Percentiles rank a stretch among this genome's conserved stretches.
phyloP scores from a whole-genome alignment of 345 rosid genomes.

The Eucalyptus regnans region DNA sequence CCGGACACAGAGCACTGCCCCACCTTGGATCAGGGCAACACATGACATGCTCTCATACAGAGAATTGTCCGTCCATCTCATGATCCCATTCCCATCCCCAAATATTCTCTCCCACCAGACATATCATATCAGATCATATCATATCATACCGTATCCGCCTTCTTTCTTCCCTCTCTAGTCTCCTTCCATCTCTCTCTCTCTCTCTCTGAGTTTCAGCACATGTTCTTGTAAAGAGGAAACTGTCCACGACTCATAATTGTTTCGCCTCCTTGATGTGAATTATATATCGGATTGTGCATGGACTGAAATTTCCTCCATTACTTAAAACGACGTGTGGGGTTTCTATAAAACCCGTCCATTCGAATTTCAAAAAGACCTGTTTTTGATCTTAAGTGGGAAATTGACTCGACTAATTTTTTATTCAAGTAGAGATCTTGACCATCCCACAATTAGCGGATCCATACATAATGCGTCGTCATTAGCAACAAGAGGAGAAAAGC shows the following conservation, averaged over 20 bases:
- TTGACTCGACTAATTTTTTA: background rate
- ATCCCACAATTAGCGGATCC: background rate
- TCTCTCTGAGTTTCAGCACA: background rate
- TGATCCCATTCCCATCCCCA: background rate
- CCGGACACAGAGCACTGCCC: background rate
- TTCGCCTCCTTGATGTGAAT: background rate
- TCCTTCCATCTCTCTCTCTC: background rate
- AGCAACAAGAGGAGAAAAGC: background rate
- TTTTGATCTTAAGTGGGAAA: background rate
- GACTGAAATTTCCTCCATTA: background rate
- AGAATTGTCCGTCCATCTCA: background rate
- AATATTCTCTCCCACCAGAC: background rate
- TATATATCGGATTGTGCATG: background rate
- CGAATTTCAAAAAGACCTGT: background rate
- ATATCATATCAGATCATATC: background rate
- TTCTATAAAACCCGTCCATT: background rate
- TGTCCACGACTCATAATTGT: background rate
- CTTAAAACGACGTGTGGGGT: background rate
- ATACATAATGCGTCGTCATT: background rate
- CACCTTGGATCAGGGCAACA: background rate
- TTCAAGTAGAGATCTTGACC: background rate
- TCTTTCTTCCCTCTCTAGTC: background rate
- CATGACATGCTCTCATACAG: background rate
- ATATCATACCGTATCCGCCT: background rate
- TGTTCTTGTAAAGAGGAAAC: background rate